Percentiles rank a stretch among this genome's conserved stretches.
phyloP scores from a whole-genome alignment of 805 yeast genomes.

The Sugiyamaella mastotermitis region DNA sequence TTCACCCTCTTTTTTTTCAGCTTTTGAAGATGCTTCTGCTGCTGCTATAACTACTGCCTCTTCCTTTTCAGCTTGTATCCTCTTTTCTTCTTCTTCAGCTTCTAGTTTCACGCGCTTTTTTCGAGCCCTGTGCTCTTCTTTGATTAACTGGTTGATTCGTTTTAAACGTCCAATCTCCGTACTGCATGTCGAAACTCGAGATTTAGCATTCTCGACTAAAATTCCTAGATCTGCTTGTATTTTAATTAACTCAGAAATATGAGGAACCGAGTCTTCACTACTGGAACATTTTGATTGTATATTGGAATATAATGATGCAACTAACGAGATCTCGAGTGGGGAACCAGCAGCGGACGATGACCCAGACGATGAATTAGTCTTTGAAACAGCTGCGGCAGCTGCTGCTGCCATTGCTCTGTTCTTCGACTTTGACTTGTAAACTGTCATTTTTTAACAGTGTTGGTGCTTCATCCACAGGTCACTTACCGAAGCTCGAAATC shows the following conservation, averaged over 20 bases:
- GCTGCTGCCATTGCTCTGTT: too few species aligned
- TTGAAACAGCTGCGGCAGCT: too few species aligned
- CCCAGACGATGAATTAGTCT: too few species aligned
- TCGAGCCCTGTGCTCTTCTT: conserved; percentile 5
- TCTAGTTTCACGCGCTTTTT: conserved; percentile 2
- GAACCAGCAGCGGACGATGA: too few species aligned
- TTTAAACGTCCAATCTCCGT: conserved; percentile 3
- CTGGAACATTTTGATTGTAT: too few species aligned
- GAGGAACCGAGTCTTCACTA: conserved; percentile 4
- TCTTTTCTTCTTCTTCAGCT: conserved; percentile 6
- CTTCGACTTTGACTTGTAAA: too few species aligned
- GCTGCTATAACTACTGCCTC: background rate
- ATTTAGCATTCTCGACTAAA: conserved; percentile 1
- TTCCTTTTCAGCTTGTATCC: conserved; percentile 7
- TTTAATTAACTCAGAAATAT: conserved; percentile 1
- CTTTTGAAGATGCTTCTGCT: conserved; percentile 5
- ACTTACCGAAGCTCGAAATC: too few species aligned
- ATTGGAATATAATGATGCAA: too few species aligned
- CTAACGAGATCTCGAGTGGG: too few species aligned
- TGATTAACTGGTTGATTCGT: conserved; percentile 1
- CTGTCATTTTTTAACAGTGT: too few species aligned
- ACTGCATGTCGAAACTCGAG: conserved; percentile 4
- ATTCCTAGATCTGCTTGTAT: conserved; percentile 6
- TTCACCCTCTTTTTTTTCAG: conserved; percentile 2
- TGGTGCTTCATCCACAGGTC: too few species aligned